Evolutionary conservation across 805 yeast species (phyloP), one percentile per base, ranked within the genome.

Genomic region (Komagataella ulmi): DNA sequence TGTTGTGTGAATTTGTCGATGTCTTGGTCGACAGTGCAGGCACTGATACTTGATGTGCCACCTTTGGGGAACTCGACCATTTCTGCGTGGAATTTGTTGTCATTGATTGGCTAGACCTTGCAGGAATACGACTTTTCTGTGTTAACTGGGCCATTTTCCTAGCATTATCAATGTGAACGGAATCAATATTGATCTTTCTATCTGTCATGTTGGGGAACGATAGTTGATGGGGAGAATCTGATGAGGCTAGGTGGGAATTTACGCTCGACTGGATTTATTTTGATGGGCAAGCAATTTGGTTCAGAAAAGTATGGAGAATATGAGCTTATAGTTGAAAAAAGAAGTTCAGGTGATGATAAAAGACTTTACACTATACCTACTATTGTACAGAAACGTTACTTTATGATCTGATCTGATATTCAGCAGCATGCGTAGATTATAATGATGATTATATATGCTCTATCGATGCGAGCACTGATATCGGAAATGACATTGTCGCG

Each of bases 101-200:
- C 23, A 21, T 21, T 12, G 46, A 45, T 3, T n/a, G 7, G 47
- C 17, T 24, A 45, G 40, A 17, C 18, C 51, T 45, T 17, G 45
- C 51, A 6, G 66, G 67, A 12, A 55, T 36, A 48, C 83, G 61
- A 7, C 74, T 73, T 50, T 72, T 67, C 0, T 80, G 72, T 44
- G 79, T 79, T 48, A 74, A 51, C 40, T 59, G 59, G 48, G 75
- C 80, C 81, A 84, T 74, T 57, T 82, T 81, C 52, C 89, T 69
- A 2, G 91, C 91, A 24, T 76, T 64, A 54, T 72, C 72, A 3
- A 83, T 70, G 54, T 81, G 81, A 3, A 79, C 68, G 0, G 83
- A 78, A 44, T 72, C 69, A 36, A 83, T 77, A 3, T 30, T 30
- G 40, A 30, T 30, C 40, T 30, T 30, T 14, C 40, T 30, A 10